Evolutionary conservation across 139 green algal genomes (phyloP).

Genomic region (Tetradesmus obliquus): DNA sequence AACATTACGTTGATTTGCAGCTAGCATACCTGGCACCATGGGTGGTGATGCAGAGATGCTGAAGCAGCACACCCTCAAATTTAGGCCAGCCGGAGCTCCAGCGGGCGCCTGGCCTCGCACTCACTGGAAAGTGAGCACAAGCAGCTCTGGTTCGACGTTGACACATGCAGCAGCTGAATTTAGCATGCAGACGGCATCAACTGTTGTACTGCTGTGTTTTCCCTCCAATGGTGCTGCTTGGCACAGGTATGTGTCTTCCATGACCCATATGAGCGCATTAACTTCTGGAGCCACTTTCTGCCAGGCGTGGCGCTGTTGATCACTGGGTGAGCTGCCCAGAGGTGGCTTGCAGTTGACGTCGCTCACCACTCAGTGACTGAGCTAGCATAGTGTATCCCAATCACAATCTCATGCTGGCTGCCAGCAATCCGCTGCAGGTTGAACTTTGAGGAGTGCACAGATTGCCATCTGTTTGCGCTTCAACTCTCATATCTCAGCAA

Average conservation of each 20-base stretch:
- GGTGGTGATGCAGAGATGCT: not conserved
- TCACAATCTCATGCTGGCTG: not conserved
- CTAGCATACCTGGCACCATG: not conserved
- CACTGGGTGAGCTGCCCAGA: slow-evolving; percentile 62
- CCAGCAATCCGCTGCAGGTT: not conserved
- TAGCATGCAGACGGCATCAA: not conserved
- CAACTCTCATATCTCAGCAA: too few relatives aligned
- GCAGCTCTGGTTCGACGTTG: not conserved
- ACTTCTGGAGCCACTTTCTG: slow-evolving; percentile 87
- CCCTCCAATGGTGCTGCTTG: not conserved
- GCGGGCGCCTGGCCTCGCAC: slow-evolving; percentile 25
- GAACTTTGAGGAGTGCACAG: too few relatives aligned
- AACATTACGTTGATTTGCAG: not conserved
- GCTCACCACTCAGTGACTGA: not conserved
- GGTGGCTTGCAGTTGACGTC: not conserved
- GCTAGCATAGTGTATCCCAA: not conserved
- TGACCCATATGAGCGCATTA: slow-evolving; percentile 89
- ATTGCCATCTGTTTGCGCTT: too few relatives aligned
- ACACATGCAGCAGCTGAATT: not conserved
- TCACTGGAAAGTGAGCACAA: slow-evolving; percentile 34
- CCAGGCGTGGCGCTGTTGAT: slow-evolving; percentile 69
- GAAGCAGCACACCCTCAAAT: not conserved
- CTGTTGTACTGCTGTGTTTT: not conserved
- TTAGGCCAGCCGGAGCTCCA: slow-evolving; percentile 29
- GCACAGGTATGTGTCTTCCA: slow-evolving; percentile 69